Percentiles rank a stretch among this genome's conserved stretches.
These are phyloP conservation scores for Suillus spraguei DNA, from an alignment of 768 basidiomycete species.

Conservation along the genomic window DNA sequence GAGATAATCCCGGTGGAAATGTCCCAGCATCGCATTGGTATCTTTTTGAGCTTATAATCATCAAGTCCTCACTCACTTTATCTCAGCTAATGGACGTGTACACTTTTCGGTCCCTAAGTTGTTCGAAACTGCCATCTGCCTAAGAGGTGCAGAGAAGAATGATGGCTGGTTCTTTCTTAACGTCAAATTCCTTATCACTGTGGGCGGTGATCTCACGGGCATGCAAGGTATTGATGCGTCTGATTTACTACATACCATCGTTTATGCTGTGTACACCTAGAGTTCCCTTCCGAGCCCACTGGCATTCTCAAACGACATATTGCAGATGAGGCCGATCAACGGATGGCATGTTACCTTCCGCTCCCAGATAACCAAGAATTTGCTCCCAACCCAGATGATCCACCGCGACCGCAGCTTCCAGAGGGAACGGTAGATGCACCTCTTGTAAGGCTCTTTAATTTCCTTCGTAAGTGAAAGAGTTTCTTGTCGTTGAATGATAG, in stretches of 20 bases:
- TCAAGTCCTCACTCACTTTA: conserved; percentile 20
- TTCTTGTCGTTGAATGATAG: not conserved
- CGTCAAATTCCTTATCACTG: conserved; percentile 72
- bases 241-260: not conserved
- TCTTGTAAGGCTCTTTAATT: conserved; percentile 83
- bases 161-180: conserved; percentile 89
- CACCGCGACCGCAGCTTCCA: conserved; percentile 52
- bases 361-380: conserved; percentile 43
- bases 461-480: conserved; percentile 67
- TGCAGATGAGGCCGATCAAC: conserved; percentile 70
- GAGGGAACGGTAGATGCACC: conserved; percentile 76
- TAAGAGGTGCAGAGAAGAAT: conserved; percentile 65
- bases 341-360: conserved; percentile 65
- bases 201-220: conserved; percentile 74
- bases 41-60: conserved; percentile 24
- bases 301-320: conserved; percentile 68
- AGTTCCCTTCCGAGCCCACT: conserved; percentile 71
- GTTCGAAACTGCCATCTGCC: conserved; percentile 74
- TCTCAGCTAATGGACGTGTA: conserved; percentile 73
- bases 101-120: conserved; percentile 72
- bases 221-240: conserved; percentile 54
- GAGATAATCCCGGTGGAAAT: conserved; percentile 86
- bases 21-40: conserved; percentile 69
- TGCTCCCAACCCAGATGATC: conserved; percentile 42
- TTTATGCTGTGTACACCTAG: conserved; percentile 36